phyloP scores from a whole-genome alignment of 345 rosid species.

The Lenwebbia sp. region DNA sequence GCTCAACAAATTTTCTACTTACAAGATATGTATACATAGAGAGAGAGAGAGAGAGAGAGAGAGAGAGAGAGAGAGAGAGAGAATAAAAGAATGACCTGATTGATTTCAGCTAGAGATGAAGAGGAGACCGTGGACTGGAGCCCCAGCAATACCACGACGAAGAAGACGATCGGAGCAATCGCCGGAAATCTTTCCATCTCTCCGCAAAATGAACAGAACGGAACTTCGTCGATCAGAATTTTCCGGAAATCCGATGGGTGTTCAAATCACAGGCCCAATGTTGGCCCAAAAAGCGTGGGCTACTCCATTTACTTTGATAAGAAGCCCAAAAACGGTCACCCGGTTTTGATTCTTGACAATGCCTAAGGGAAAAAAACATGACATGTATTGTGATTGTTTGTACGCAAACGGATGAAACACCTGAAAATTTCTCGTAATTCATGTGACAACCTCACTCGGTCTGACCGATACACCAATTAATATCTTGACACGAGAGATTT shows the following conservation, averaged over 20 bases:
- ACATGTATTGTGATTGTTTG: neutral
- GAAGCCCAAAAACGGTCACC: neutral
- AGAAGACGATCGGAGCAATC: neutral
- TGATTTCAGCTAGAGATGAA: neutral
- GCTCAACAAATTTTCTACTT: neutral
- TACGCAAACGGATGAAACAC: neutral
- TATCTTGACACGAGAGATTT: neutral
- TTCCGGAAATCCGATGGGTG: neutral
- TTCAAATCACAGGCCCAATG: neutral
- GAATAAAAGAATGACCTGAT: neutral
- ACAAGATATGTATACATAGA: neutral
- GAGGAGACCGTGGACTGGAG: neutral
- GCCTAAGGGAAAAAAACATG: neutral
- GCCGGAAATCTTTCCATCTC: neutral
- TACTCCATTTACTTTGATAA: neutral
- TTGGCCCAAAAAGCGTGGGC: neutral
- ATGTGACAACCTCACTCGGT: neutral
- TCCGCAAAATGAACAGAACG: neutral
- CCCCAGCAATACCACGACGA: neutral
- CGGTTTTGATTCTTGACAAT: neutral
- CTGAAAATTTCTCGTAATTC: neutral
- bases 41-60: neutral
- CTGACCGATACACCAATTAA: neutral
- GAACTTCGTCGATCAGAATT: neutral
- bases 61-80: neutral